Evolutionary conservation across 371 early-diverging fungal species (phyloP), one percentile per base, ranked within the genome.

Genomic region (Mortierella sp.): DNA sequence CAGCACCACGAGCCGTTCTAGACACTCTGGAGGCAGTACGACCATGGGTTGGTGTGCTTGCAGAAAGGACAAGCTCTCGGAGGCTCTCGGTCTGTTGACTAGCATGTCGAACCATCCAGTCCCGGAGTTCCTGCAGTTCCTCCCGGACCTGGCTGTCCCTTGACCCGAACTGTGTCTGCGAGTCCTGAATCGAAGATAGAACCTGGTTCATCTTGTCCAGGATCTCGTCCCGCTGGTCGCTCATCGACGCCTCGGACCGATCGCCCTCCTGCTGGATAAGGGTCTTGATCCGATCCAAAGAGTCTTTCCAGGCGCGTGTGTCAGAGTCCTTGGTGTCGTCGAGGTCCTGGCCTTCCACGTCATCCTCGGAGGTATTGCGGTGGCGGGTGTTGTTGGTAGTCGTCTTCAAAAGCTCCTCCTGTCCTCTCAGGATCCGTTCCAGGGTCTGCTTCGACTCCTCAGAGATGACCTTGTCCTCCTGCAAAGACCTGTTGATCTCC

Each of bases 141-240:
- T 71, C 75, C 31, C 66, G 53, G 22, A 82, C 47, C 5, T 71
- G 69, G 1, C 66, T 52, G 16, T 74, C 74, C 16, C 76, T 48
- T 0, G 65, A 68, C 7, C 64, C 67, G 1, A 45, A 34, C 22
- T 66, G 34, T 4, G 66, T 75, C 3, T 72, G 66, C 9, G 74
- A 61, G 4, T 82, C 78, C 39, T 78, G 74, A 26, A 82, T 65
- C 4, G 70, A 50, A 3, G 83, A 82, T n/a, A 74, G 19, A 16
- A 82, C n/a, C 13, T 70, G 52, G 61, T 72, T 67, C 64, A 82
- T 67, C 63, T 75, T 78, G 31, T 71, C 74, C 64, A 74, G n/a
- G 19, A 82, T n/a, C 26, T 82, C 78, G n/a, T 78, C 75, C 55
- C 75, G 64, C 47, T 82, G 83, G n/a, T 78, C 83, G 41, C 70